phyloP scores from a whole-genome alignment of 306 rosid genomes.

The Quercus engelmannii region DNA sequence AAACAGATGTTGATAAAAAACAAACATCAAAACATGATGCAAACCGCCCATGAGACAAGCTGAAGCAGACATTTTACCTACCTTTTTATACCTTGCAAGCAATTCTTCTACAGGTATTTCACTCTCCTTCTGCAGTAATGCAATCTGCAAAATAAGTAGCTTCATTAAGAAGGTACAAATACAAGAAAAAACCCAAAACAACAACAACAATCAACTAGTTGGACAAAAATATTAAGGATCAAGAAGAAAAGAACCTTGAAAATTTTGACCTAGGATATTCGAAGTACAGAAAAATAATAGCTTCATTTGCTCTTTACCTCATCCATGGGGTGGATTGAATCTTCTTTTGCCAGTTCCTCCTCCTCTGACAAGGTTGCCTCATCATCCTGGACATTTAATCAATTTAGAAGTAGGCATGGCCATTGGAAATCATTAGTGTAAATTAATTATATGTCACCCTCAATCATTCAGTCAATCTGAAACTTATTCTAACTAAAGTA shows the following conservation, averaged over 20 bases:
- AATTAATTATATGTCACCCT: background rate
- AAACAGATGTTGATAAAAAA: conserved; percentile 19
- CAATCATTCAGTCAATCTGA: background rate
- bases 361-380: conserved; percentile 93
- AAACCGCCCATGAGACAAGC: conserved; percentile 22
- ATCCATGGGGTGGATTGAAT: conserved; percentile 54
- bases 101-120: conserved; percentile 84
- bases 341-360: conserved; percentile 80
- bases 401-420: conserved; percentile 17
- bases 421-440: background rate
- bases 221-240: background rate
- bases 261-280: conserved; percentile 1
- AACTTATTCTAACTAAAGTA: background rate
- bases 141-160: conserved; percentile 54
- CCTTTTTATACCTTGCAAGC: conserved; percentile 95
- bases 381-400: conserved; percentile 68
- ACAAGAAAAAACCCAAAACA: background rate
- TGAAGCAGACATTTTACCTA: conserved; percentile 38
- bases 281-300: conserved; percentile 12
- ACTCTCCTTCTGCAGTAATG: conserved; percentile 86
- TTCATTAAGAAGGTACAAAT: conserved; percentile 20
- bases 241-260: background rate
- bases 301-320: conserved; percentile 58
- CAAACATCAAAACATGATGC: conserved; percentile 7
- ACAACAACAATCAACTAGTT: conserved; percentile 3